phyloP scores from a whole-genome alignment of 768 basidiomycete genomes.

The Gymnopilus dilepis region DNA sequence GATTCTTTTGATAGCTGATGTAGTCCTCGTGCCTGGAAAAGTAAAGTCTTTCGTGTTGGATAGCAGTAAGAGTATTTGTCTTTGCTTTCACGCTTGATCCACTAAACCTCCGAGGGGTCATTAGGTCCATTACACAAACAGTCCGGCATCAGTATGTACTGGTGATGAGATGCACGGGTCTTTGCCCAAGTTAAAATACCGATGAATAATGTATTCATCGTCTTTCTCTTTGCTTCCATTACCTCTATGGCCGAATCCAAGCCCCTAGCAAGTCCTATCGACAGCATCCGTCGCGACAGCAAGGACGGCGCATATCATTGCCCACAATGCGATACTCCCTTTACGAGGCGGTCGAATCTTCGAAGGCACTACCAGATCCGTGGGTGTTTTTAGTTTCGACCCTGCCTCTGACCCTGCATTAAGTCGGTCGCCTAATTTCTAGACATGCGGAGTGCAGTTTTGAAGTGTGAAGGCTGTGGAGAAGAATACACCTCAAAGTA shows the following conservation, averaged over 20 bases:
- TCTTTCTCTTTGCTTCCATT: constrained; percentile 19
- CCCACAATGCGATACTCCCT: constrained; percentile 40
- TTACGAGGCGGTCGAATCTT: constrained; percentile 42
- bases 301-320: constrained; percentile 42
- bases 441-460: constrained; percentile 32
- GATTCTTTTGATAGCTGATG: constrained; percentile 7
- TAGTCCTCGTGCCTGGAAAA: constrained; percentile 15
- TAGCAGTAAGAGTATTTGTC: constrained; percentile 15
- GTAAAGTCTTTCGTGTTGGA: constrained; percentile 15
- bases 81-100: constrained; percentile 21
- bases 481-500: constrained; percentile 30
- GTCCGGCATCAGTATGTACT: constrained; percentile 17
- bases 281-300: constrained; percentile 38
- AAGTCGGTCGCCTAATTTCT: constrained; percentile 7
- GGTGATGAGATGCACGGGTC: constrained; percentile 17
- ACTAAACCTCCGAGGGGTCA: constrained; percentile 26
- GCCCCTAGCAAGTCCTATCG: constrained; percentile 29
- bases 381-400: constrained; percentile 25
- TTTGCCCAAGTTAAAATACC: constrained; percentile 24
- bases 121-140: constrained; percentile 15
- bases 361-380: constrained; percentile 42
- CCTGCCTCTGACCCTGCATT: constrained; percentile 16
- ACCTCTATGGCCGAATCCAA: constrained; percentile 26
- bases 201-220: constrained; percentile 19
- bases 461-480: constrained; percentile 33